phyloP scores from a whole-genome alignment of 2,329 filamentous ascomycete genomes.

The Malbranchea cinnamomea region DNA sequence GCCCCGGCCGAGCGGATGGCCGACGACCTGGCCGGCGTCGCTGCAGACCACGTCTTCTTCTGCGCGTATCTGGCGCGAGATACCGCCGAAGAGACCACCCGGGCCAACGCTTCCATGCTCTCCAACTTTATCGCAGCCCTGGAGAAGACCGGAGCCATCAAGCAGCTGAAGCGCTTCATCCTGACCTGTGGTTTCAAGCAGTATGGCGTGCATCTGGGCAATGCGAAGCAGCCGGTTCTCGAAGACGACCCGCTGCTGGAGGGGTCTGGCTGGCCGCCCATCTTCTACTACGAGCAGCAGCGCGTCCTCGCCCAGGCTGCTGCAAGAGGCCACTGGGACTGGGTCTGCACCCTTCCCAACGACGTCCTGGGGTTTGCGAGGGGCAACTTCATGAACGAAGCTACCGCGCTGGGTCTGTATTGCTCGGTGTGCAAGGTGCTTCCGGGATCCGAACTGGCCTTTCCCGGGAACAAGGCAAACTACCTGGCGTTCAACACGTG shows the following conservation, averaged over 20 bases:
- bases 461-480: slow-evolving; percentile 20
- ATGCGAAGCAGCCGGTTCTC: slow-evolving; percentile 32
- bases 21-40: slow-evolving; percentile 19
- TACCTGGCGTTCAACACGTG: slow-evolving; percentile 22
- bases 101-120: slow-evolving; percentile 30
- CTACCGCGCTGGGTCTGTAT: slow-evolving; percentile 28
- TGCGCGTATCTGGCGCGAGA: slow-evolving; percentile 28
- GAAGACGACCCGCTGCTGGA: slow-evolving; percentile 34
- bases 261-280: slow-evolving; percentile 23
- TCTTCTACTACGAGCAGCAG: slow-evolving; percentile 40
- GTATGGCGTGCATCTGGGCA: slow-evolving; percentile 38
- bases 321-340: slow-evolving; percentile 20
- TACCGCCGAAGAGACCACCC: slow-evolving; percentile 20
- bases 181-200: slow-evolving; percentile 38
- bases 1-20: slow-evolving; percentile 22
- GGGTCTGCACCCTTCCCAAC: slow-evolving; percentile 31
- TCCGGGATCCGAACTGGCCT: slow-evolving; percentile 17
- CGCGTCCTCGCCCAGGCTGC: slow-evolving; percentile 25
- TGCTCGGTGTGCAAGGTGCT: slow-evolving; percentile 17
- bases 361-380: slow-evolving; percentile 31
- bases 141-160: slow-evolving; percentile 26
- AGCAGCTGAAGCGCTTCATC: slow-evolving; percentile 33
- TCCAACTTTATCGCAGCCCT: slow-evolving; percentile 35
- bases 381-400: slow-evolving; percentile 30
- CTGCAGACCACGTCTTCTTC: slow-evolving; percentile 30